Base-by-base conservation (phyloP, 169 alveolate genomes). In the Plasmodium blacklocki region DNA sequence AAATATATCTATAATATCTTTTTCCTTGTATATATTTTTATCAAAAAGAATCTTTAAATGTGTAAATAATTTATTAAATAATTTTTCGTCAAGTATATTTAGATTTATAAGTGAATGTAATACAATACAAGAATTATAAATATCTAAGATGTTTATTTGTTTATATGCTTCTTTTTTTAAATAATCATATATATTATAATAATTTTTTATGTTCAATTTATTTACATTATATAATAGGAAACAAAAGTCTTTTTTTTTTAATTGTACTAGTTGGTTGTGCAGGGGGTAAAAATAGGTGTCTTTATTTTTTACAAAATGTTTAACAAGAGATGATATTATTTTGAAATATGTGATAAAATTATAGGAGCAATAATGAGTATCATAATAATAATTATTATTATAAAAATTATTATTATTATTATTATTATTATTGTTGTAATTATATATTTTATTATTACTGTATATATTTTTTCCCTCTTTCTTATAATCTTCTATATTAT, bases 11-110 rank as follows among this genome's bases (percentile, higher is more conserved):
- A 78, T 78, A 54, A 78, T 58, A 58, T 78, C 89, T 23, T 78
- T 78, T 58, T 78, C 89, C 15, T 78, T 78, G 66, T 78, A 78
- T 15, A 52, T 68, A 67, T 78, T 78, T 78, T 78, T 78, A 64
- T 78, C 72, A 59, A 78, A 78, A 49, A 66, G 50, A 15, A 78
- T 78, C 67, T 78, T 78, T 23, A 78, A 66, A 32, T 19, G 66
- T 23, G 80, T 50, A 8, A 78, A 71, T 6, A 78, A 39, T 54
- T 32, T 66, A 14, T 49, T 52, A 78, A 78, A 78, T 54, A 78
- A 32, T 32, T 78, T 67, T 2, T 66, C 18, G 68, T 78, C 72
- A 23, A 78, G 59, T 54, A 78, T 52, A 29, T 78, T 66, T 78
- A 78, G 68, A 78, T 78, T 50, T 78, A 78, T 32, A 49, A 78